Evolutionary conservation across 805 yeast species (phyloP), one percentile per base, ranked within the genome.

Genomic region (Myxozyma sirexii): DNA sequence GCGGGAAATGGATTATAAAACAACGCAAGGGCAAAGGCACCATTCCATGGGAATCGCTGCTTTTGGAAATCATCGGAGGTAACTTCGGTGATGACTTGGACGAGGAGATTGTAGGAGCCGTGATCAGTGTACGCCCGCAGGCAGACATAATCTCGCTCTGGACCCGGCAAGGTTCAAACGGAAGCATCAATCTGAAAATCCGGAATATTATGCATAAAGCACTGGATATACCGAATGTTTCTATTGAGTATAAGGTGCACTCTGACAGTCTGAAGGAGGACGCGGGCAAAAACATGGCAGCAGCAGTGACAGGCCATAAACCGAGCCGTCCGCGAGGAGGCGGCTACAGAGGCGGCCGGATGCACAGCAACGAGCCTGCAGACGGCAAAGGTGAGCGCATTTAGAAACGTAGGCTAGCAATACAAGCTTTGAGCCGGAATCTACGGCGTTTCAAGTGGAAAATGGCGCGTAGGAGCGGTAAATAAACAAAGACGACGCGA

Each of bases 1-100:
- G 99, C 73, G 99, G 98, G 71, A 90, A 89, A 78, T 94, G 97
- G 96, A 80, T 87, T 48, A 87, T 83, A 77, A 85, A 82, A 75
- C 84, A 87, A 75, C 86, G 80, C 74, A 80, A 83, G 63, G 87
- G 82, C 64, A 74, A 42, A 12, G 54, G 61, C 10, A 35, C 58
- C 4, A 27, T 17, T 46, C 43, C 57, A 35, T 72, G 75, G 75
- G 75, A 72, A 70, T 72, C 85, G 48, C 72, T 85, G 43, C 69
- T 85, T 51, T 69, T 85, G 61, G 79, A 79, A 62, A 72, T 81
- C 13, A 66, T 83, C 51, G 79, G 84, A 4, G 65, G 63, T 19
- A 63, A 80, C 2, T 73, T 83, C 39, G 75, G 81, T 31, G 79
- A 80, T 26, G 74, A 75, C 23, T 72, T 75, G n/a, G 63, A 39